Base-by-base conservation (phyloP, 1,139 yeast species). In the Pichia sp. region DNA sequence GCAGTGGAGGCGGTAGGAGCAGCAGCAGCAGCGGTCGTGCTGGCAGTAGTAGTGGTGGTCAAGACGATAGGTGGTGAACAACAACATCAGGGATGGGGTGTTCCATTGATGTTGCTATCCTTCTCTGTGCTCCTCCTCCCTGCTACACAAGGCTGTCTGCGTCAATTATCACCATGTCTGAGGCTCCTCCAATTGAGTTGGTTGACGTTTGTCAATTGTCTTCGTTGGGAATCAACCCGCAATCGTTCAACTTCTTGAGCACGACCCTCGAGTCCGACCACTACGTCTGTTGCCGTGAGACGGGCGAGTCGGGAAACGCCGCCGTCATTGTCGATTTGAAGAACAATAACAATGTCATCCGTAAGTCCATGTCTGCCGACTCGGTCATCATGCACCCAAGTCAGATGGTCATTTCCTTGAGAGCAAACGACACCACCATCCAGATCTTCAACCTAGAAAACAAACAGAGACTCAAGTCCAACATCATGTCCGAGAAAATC, bases 311-410 rank as follows among this genome's bases (percentile, higher is more conserved):
- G 53, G 90, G 95, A 59, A 90, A 90, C 72, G 80, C 93, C 11
- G 99, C 95, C 54, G 97, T 97, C 52, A 93, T 95, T 65, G 82
- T 95, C 61, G 93, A 93, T 70, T 79, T 93, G 68, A 78, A 82
- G 61, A 84, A 89, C 68, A 84, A 84, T 74, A 82, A 83, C 68
- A 80, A 83, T 64, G 85, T 89, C 63, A 82, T 84, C 34, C 84
- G 96, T 67, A 92, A 95, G 74, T 87, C 88, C 71, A 95, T 95
- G 97, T 82, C 90, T 55, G 99, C 99, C 50, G 99, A 95, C 73
- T 88, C 92, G 61, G 98, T 97, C 52, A 93, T 95, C 68, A 86
- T 95, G 95, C 96, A 92, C 71, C 98, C 99, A 16, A 70, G 75
- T 31, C 86, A 90, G 71, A 82, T 85, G 72, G 92, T 93, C 62